Evolutionary conservation across 2,329 filamentous ascomycete genomes (phyloP).

Genomic region (Talaromyces pinophilus): DNA sequence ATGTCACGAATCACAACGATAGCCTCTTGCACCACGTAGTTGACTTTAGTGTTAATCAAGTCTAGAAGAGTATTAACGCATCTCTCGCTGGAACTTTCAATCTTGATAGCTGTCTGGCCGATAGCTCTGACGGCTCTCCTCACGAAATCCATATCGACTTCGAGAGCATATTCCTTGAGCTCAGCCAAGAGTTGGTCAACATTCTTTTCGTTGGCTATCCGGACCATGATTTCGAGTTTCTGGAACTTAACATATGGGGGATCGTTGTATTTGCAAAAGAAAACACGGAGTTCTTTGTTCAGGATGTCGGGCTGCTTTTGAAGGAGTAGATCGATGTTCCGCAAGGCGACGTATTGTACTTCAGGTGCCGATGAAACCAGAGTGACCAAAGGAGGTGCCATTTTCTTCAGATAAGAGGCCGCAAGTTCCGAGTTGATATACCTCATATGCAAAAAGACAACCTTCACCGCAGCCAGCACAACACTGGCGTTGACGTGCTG

Average conservation of each 20-base stretch:
- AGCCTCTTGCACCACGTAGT: conserved; percentile 98
- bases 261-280: conserved; percentile 99
- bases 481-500: conserved; percentile 98
- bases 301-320: conserved; percentile 96
- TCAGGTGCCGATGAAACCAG: conserved; percentile 93
- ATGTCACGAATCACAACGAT: conserved; percentile 99
- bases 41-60: conserved; percentile 94
- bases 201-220: conserved; percentile 96
- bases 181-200: conserved; percentile 93
- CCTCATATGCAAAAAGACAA: conserved; percentile 95
- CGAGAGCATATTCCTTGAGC: conserved; percentile 93
- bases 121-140: conserved; percentile 92
- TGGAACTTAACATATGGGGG: conserved; percentile 96
- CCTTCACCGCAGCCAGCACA: conserved; percentile 95
- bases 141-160: conserved; percentile 99
- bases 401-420: conserved; percentile 91
- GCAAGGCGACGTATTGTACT: conserved; percentile 93
- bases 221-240: conserved; percentile 98
- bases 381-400: conserved; percentile 94
- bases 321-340: conserved; percentile 93
- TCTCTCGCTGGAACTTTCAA: conserved; percentile 90
- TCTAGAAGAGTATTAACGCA: conserved; percentile 93
- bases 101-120: conserved; percentile 97
- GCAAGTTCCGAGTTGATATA: conserved; percentile 74
- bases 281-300: conserved; percentile 94